Evolutionary conservation across 2,329 filamentous ascomycete genomes (phyloP).

Genomic region (Coniochaeta prunicola): DNA sequence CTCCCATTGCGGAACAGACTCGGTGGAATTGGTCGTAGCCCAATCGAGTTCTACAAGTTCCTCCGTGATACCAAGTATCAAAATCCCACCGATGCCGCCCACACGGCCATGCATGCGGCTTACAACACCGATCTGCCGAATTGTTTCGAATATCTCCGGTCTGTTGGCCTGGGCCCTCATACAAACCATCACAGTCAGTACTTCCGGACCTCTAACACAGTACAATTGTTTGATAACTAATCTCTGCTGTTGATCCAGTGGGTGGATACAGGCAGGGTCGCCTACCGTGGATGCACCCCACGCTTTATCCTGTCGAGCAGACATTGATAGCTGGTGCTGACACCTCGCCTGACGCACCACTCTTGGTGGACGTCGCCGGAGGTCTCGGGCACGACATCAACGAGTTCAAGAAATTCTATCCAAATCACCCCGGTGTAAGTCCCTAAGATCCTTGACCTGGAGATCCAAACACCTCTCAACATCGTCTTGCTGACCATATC

Average conservation of each 20-base stretch:
- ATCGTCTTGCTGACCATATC: neutral
- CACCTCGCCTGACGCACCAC: conserved; percentile 8
- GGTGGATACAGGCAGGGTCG: conserved; percentile 25
- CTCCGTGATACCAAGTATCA: conserved; percentile 18
- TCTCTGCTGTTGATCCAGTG: conserved; percentile 6
- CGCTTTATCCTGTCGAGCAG: conserved; percentile 21
- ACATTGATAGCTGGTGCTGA: conserved; percentile 21
- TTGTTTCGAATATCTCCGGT: conserved; percentile 8
- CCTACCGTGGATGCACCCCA: conserved; percentile 23
- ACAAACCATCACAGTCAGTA: conserved; percentile 16
- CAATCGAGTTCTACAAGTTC: conserved; percentile 15
- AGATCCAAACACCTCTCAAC: neutral
- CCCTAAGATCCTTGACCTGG: neutral
- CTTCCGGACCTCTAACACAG: neutral
- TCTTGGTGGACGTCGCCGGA: neutral
- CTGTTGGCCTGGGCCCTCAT: conserved; percentile 7
- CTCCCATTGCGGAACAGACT: neutral
- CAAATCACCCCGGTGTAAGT: conserved; percentile 4
- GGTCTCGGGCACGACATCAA: conserved; percentile 4
- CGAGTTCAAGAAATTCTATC: conserved; percentile 11
- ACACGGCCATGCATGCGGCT: conserved; percentile 8
- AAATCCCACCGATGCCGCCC: conserved; percentile 16
- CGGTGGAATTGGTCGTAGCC: conserved; percentile 16
- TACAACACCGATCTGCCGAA: conserved; percentile 11
- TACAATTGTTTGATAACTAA: neutral